Base-by-base conservation (phyloP, 2,329 filamentous ascomycete genomes). In the Ilyonectria robusta region DNA sequence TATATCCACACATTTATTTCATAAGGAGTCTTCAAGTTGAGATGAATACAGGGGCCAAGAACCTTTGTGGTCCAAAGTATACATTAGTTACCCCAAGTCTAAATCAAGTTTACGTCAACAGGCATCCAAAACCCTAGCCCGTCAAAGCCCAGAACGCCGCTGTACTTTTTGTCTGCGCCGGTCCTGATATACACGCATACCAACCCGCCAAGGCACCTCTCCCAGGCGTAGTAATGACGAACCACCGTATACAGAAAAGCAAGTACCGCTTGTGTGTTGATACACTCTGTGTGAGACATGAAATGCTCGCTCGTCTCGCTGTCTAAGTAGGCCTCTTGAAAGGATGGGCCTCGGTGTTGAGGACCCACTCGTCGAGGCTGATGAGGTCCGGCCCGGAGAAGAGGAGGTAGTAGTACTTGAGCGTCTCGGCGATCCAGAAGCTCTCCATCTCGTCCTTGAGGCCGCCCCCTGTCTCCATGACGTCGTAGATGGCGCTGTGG, bases 321-420 rank as follows among this genome's bases (percentile, higher is more conserved):
- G 26, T 35, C 69, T 62, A 81, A 19, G 73, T 78, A 10, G 84
- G 84, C 72, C 86, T 79, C 76, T 78, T 83, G 73, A 90, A 86
- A 1, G 88, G 88, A 75, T 90, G 88, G 23, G 88, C 88, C 80
- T 90, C 88, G 0, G 88, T 90, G 75, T 90, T 90, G 67, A 92
- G 81, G 53, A 92, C 89, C 85, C 87, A 92, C 59, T 92, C 89
- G 77, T 93, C 91, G 62, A 93, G 81, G 75, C 87, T 92, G 46
- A 92, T 82, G n/a, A 91, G 81, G 57, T 86, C 84, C 0, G 92
- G 91, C 62, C 90, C 81, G 23, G 89, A 89, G 78, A 93, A 97
- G 56, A 97, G 85, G 63, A 97, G 80, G 78, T 94, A 97, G 72
- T 96, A 97, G 78, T 97, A 97, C 84, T 97, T 98, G 73, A 97